Base-by-base conservation (phyloP, 1,284 basidiomycete genomes). In the Rhodotorula sp. region DNA sequence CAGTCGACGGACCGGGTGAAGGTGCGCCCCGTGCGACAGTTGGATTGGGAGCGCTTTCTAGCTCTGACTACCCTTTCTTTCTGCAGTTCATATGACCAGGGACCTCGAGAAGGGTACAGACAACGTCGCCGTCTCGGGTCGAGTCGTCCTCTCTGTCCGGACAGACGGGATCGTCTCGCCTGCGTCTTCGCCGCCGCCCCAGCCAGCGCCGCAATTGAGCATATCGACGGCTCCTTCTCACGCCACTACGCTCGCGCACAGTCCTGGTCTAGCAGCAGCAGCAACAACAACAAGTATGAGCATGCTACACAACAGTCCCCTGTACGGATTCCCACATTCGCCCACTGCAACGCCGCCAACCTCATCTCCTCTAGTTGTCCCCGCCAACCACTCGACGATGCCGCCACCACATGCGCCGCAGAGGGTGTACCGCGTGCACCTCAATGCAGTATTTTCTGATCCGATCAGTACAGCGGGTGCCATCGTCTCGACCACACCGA, bases 21-120 rank as follows among this genome's bases (percentile, higher is more conserved):
- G 90, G 89, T 79, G 86, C n/a, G n/a, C n/a, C n/a, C n/a, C n/a
- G n/a, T n/a, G n/a, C n/a, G n/a, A n/a, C n/a, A n/a, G n/a, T n/a
- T n/a, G n/a, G n/a, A n/a, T n/a, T n/a, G n/a, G n/a, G n/a, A n/a
- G n/a, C n/a, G n/a, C n/a, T n/a, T n/a, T n/a, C n/a, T n/a, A n/a
- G n/a, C n/a, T n/a, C 49, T 20, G 14, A n/a, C 22, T 24, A 0
- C 49, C 48, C 6, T 1, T 17, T 5, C 8, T n/a, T 2, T 17
- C 17, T 3, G 5, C 66, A 72, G 71, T 64, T 5, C 44, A 60
- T 0, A 85, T 92, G 67, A 90, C 89, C 18, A 84, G 87, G 75
- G 91, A 93, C 78, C 83, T 95, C 69, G 89, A 90, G 76, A 91
- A 91, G 84, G 89, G 90, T 8, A 89, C 89, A 75, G 92, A 93